phyloP scores from a whole-genome alignment of 1,139 yeast species.

The Petasospora rhodanensis region DNA sequence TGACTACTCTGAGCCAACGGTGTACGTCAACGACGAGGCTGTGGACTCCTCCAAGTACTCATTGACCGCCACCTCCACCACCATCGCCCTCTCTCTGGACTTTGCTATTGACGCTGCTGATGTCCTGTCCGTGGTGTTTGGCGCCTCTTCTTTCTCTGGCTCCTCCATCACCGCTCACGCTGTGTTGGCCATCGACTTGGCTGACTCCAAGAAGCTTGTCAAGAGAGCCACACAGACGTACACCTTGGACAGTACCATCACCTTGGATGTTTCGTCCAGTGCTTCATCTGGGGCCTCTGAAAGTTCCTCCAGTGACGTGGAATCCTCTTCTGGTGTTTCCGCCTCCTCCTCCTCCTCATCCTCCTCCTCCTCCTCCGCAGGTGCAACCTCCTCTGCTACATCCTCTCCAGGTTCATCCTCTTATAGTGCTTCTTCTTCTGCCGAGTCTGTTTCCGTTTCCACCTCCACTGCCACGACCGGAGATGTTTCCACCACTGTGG shows the following conservation, averaged over 20 bases:
- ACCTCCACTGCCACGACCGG: constrained; percentile 10
- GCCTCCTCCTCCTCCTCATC: neutral
- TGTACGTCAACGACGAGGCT: neutral
- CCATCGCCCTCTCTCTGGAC: constrained; percentile 2
- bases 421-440: constrained; percentile 1
- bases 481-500: constrained; percentile 18
- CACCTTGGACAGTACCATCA: constrained; percentile 2
- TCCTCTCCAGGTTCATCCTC: constrained; percentile 1
- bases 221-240: constrained; percentile 9
- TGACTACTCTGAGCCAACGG: constrained; percentile 3
- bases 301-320: neutral
- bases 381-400: neutral
- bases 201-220: constrained; percentile 8
- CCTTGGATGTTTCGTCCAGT: constrained; percentile 2
- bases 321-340: neutral
- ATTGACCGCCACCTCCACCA: neutral
- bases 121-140: constrained; percentile 1
- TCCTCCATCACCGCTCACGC: constrained; percentile 5
- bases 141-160: constrained; percentile 5
- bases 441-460: constrained; percentile 1
- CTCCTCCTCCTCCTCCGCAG: constrained; percentile 2
- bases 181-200: constrained; percentile 3
- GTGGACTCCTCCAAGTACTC: constrained; percentile 2
- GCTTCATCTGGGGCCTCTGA: too few species aligned
- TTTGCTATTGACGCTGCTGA: constrained; percentile 4